A percentile compares a stretch with the other conserved stretches of the same genome.
phyloP scores from a whole-genome alignment of 2,329 filamentous ascomycete species.

The Thermothelomyces thermophilus region DNA sequence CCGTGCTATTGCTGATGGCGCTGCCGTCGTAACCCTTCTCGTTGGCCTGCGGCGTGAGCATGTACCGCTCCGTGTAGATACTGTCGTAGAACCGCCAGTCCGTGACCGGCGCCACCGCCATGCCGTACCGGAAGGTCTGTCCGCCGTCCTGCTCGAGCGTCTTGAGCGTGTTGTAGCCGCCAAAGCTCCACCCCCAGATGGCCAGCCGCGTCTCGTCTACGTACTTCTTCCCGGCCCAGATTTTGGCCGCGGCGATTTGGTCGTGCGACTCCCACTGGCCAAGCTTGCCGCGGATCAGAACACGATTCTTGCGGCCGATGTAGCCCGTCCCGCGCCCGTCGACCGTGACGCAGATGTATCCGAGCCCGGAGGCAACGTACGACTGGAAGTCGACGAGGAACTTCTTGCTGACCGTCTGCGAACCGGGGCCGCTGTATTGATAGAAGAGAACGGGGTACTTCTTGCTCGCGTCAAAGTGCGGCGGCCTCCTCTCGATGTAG shows the following conservation, averaged over 20 bases:
- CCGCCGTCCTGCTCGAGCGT: constrained; percentile 88
- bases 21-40: constrained; percentile 66
- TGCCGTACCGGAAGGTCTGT: constrained; percentile 87
- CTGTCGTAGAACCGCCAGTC: constrained; percentile 96
- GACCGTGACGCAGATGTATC: constrained; percentile 91
- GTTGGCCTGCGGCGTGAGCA: constrained; percentile 89
- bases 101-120: constrained; percentile 97
- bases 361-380: constrained; percentile 76
- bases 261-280: constrained; percentile 81
- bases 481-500: constrained; percentile 77
- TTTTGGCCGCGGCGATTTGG: constrained; percentile 83
- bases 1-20: constrained; percentile 65
- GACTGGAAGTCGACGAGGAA: constrained; percentile 87
- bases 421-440: constrained; percentile 91
- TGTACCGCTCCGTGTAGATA: constrained; percentile 93
- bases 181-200: constrained; percentile 98
- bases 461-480: constrained; percentile 76
- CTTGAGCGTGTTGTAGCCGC: constrained; percentile 92
- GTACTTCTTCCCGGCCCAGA: constrained; percentile 75
- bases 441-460: constrained; percentile 93
- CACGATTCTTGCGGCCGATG: constrained; percentile 76
- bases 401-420: constrained; percentile 73
- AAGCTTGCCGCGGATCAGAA: constrained; percentile 74
- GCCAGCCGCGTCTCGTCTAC: constrained; percentile 76
- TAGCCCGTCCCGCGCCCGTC: constrained; percentile 91